Evolutionary conservation across 1,284 basidiomycete species (phyloP).

Genomic region (Inonotus hispidus): DNA sequence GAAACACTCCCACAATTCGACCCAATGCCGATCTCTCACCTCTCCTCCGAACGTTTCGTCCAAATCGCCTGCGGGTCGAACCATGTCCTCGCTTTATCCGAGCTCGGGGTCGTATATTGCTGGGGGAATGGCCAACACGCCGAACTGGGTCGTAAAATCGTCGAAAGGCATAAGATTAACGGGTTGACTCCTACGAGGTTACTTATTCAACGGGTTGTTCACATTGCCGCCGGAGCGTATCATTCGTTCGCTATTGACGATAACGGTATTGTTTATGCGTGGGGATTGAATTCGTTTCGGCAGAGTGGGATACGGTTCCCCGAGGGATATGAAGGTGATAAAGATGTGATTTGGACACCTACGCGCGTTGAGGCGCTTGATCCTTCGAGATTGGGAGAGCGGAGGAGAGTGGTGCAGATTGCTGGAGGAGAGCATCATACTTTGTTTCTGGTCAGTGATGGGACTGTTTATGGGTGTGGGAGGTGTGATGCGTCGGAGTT

Average conservation of each 20-base stretch:
- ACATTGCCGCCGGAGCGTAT: constrained; percentile 47
- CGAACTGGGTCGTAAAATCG: constrained; percentile 47
- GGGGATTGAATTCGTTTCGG: constrained; percentile 53
- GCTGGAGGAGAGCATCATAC: constrained; percentile 48
- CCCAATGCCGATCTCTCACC: constrained; percentile 35
- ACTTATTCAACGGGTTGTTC: constrained; percentile 43
- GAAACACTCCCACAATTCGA: constrained; percentile 32
- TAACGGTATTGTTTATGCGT: constrained; percentile 48
- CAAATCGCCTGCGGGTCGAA: constrained; percentile 49
- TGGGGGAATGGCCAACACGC: constrained; percentile 54
- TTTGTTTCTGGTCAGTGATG: constrained; percentile 52
- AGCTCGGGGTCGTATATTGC: constrained; percentile 46
- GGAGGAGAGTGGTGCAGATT: constrained; percentile 38
- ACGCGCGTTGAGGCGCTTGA: constrained; percentile 38
- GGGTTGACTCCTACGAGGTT: constrained; percentile 47
- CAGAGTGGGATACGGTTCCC: constrained; percentile 41
- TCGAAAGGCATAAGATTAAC: constrained; percentile 45
- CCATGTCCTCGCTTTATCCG: constrained; percentile 52
- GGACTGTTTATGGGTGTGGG: constrained; percentile 47
- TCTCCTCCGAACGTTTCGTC: constrained; percentile 32
- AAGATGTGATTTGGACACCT: constrained; percentile 41
- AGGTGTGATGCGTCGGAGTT: constrained; percentile 43
- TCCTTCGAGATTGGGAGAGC: constrained; percentile 36
- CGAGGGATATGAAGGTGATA: constrained; percentile 31
- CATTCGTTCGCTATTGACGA: constrained; percentile 53